phyloP scores from a whole-genome alignment of 148 eudicot genomes.

The Silene latifolia region DNA sequence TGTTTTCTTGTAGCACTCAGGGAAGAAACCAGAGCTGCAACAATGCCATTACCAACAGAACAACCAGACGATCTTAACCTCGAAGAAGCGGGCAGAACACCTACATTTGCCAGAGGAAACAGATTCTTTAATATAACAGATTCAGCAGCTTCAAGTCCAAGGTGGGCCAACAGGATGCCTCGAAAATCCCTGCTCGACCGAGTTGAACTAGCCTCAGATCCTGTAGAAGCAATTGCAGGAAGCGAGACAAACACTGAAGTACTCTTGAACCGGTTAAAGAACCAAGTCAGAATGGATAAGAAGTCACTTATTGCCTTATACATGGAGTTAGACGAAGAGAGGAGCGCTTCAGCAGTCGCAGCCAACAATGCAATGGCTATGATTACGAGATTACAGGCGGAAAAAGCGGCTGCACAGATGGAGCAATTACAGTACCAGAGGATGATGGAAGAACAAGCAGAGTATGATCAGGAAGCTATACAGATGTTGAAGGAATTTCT shows the following conservation, averaged over 20 bases:
- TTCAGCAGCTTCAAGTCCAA: conserved; percentile 61
- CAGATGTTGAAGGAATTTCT: conserved; percentile 57
- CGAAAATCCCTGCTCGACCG: conserved; percentile 50
- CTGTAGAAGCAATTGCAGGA: conserved; percentile 33
- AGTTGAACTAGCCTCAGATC: conserved; percentile 47
- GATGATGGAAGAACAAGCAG: conserved; percentile 99
- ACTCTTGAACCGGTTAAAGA: conserved; percentile 46
- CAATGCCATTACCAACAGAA: conserved; percentile 41
- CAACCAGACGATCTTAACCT: conserved; percentile 37
- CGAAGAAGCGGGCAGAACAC: conserved; percentile 51
- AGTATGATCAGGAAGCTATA: conserved; percentile 74
- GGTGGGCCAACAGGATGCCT: conserved; percentile 42
- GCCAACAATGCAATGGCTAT: conserved; percentile 99
- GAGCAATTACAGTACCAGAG: conserved; percentile 95
- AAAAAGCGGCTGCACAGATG: conserved; percentile 93
- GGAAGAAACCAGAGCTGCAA: conserved; percentile 44
- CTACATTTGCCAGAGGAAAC: conserved; percentile 44
- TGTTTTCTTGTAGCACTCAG: conserved; percentile 18
- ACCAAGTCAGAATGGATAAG: conserved; percentile 56
- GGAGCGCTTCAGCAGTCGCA: conserved; percentile 94
- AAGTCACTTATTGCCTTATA: conserved; percentile 60
- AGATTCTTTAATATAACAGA: conserved; percentile 62
- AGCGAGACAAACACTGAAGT: conserved; percentile 49
- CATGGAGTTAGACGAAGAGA: conserved; percentile 90
- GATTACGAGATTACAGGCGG: conserved; percentile 92